These are phyloP conservation scores for Prunus mira DNA, from an alignment of 306 rosid genomes.

Conservation along the genomic window DNA sequence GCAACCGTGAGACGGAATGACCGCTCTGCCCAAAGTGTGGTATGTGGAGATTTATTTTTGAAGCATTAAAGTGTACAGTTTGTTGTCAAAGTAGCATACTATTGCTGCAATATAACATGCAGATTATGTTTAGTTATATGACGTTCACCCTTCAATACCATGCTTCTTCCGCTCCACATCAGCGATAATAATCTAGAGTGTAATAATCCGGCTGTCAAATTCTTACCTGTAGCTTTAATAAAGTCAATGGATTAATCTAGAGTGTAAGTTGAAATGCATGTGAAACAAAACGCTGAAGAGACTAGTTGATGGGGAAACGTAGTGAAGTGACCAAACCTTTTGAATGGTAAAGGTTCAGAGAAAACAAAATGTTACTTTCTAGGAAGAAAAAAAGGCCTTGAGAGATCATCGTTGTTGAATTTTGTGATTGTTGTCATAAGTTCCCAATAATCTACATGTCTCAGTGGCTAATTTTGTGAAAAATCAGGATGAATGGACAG, in stretches of 20 bases:
- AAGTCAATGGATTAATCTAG: conserved; percentile 13
- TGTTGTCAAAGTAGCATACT: not conserved
- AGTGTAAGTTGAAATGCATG: conserved; percentile 16
- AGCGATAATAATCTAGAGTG: not conserved
- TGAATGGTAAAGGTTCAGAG: not conserved
- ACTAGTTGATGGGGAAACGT: conserved; percentile 18
- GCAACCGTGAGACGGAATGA: conserved; percentile 96
- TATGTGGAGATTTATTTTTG: conserved; percentile 33
- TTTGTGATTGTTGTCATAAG: not conserved
- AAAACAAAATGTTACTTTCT: no score
- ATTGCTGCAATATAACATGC: not conserved
- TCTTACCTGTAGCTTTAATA: conserved; percentile 6
- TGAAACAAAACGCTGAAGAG: conserved; percentile 13
- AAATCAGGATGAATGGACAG: conserved; percentile 93
- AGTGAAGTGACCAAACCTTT: conserved; percentile 10
- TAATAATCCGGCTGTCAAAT: conserved; percentile 16
- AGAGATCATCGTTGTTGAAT: conserved; percentile 7
- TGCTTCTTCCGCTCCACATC: conserved; percentile 10
- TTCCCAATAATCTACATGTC: not conserved
- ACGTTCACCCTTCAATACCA: conserved; percentile 3
- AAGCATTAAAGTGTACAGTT: conserved; percentile 1
- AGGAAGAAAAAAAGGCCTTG: conserved; percentile 28
- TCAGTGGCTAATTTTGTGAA: conserved; percentile 11
- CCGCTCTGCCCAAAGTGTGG: conserved; percentile 98
- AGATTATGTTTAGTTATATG: not conserved